phyloP scores from a whole-genome alignment of 495 filamentous ascomycete genomes.

The Trichoderma virens region DNA sequence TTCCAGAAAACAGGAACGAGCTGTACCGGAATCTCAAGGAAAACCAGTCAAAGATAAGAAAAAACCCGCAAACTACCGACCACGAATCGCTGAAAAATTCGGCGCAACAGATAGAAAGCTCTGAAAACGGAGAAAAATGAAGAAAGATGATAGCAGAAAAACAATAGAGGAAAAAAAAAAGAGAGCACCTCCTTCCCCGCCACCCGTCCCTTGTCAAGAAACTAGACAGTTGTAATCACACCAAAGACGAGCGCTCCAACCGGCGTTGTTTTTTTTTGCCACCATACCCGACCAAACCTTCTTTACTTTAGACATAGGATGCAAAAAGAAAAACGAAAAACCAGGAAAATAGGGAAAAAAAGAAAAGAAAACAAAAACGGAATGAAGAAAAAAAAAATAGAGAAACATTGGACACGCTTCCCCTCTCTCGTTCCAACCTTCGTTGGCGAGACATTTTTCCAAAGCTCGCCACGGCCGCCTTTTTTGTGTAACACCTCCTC shows the following conservation, averaged over 20 bases:
- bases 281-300: slow-evolving; percentile 2
- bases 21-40: background rate
- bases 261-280: slow-evolving; percentile 2
- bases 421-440: slow-evolving; percentile 7
- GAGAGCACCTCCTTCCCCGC: background rate
- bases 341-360: too few relatives aligned
- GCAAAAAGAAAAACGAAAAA: background rate
- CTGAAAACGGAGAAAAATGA: background rate
- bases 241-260: slow-evolving; percentile 8
- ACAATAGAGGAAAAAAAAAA: background rate
- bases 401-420: background rate
- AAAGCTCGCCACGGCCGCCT: slow-evolving; percentile 7
- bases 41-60: background rate
- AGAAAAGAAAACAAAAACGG: background rate
- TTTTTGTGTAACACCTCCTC: background rate
- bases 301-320: slow-evolving; percentile 4
- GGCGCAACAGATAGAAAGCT: background rate
- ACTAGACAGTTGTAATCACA: slow-evolving; percentile 8
- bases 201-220: slow-evolving; percentile 4
- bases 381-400: background rate
- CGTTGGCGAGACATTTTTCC: slow-evolving; percentile 1
- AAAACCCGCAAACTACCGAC: slow-evolving; percentile 3
- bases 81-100: slow-evolving; percentile 7
- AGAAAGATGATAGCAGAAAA: background rate
- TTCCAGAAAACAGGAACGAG: background rate